A percentile compares a stretch with the other conserved stretches of the same genome.
Conservation (phyloP, 2,329 filamentous ascomycete species). For the Colletotrichum sp. region DNA sequence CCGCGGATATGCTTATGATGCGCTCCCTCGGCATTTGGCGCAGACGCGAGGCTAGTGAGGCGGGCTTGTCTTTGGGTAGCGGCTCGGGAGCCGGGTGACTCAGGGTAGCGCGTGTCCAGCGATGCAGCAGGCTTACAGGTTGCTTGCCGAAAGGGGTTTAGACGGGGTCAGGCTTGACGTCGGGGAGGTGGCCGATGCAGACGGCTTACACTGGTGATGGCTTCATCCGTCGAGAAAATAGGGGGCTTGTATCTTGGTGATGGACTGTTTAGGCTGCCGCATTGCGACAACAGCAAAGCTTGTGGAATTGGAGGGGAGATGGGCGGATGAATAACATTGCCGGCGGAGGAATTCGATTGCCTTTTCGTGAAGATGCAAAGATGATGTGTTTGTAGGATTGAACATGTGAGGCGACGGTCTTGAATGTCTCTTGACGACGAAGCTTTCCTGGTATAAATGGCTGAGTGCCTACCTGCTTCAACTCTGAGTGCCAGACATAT, state of each 20-base stretch:
- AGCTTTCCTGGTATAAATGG: neutral
- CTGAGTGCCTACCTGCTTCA: neutral
- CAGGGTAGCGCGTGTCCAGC: neutral
- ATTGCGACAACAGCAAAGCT: neutral
- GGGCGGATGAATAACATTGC: neutral
- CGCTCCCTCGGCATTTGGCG: neutral
- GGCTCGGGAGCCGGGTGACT: neutral
- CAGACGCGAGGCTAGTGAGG: neutral
- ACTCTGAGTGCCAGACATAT: neutral
- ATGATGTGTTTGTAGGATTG: neutral
- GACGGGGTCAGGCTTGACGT: neutral
- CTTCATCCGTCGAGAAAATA: neutral
- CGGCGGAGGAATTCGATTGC: neutral
- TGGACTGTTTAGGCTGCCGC: neutral
- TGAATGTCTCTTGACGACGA: neutral
- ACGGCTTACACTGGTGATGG: constrained; percentile 6
- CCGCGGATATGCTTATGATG: neutral
- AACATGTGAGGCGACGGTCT: neutral
- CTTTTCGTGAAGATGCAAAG: neutral
- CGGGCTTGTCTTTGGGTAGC: neutral
- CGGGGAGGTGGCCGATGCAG: neutral
- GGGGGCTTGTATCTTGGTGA: neutral
- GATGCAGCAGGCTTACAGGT: neutral
- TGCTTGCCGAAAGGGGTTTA: neutral
- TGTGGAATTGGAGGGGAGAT: neutral